Base-by-base conservation (phyloP, 2,329 filamentous ascomycete species). In the Knufia petricola region DNA sequence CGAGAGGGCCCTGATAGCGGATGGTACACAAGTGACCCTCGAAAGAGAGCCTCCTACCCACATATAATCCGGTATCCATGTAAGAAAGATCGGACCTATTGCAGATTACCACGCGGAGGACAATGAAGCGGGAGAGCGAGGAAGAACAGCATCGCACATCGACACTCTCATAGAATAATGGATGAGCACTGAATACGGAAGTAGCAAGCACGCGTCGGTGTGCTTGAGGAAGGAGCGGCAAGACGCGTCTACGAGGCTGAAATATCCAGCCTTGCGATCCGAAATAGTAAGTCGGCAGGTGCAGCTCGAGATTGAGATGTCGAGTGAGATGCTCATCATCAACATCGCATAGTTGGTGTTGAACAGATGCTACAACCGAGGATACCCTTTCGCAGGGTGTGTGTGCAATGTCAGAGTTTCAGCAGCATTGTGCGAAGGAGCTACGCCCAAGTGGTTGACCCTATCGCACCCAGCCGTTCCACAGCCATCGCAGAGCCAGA, bases 1-100 rank as follows among this genome's bases (percentile, higher is more conserved):
- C 74, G 6, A 96, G 84, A 28, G 76, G 66, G 38, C 92, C 92
- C 52, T 85, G 69, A 62, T 89, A 96, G 52, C 87, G 82, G 50
- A 96, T 76, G 1, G 90, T 96, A 67, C 89, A 95, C 36, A 85
- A 68, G 17, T 80, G 79, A 26, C 79, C 80, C 56, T 84, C 81
- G 59, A 85, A 94, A 2, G 87, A 94, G 34, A 90, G 72, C 12
- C 92, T 81, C 66, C 92, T 82, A 46, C 86, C 86, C 36, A 48
- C 17, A 20, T 56, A 49, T 28, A 43, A 26, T 10, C 23, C 24
- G 12, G 21, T 26, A 15, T 13, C 21, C 47, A 40, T 45, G 32
- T 6, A n/a, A 12, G 26, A 12, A n/a, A n/a, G n/a, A n/a, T n/a
- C n/a, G n/a, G n/a, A n/a, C n/a, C n/a, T n/a, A n/a, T n/a, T n/a